Percentiles rank a stretch among this genome's conserved stretches.
Conservation (phyloP, 768 basidiomycete genomes). For the Lanmaoa rubissima region DNA sequence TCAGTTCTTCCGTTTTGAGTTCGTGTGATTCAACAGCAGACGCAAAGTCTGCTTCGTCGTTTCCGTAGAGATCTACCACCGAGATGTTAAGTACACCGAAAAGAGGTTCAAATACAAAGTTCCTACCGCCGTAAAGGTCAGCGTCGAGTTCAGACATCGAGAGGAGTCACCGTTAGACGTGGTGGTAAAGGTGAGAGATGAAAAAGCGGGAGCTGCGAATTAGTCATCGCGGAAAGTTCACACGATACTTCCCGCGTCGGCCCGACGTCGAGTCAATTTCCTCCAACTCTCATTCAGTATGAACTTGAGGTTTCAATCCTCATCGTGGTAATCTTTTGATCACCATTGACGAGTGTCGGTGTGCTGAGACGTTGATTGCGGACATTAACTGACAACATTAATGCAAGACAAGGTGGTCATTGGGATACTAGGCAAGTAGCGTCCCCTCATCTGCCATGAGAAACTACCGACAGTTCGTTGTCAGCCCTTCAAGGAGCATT, state of each 20-base stretch:
- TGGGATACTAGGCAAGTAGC: slow-evolving; percentile 51
- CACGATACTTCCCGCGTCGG: slow-evolving; percentile 24
- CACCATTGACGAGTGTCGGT: not conserved
- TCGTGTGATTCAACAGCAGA: slow-evolving; percentile 44
- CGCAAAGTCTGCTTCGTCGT: slow-evolving; percentile 57
- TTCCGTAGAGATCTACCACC: slow-evolving; percentile 62
- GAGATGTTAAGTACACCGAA: not conserved
- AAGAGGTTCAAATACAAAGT: not conserved
- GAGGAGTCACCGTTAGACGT: slow-evolving; percentile 13
- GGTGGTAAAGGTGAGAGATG: slow-evolving; percentile 37
- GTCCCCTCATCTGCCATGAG: not conserved
- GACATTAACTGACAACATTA: not conserved
- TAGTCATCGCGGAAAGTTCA: slow-evolving; percentile 29
- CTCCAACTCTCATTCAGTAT: not conserved
- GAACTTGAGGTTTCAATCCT: not conserved
- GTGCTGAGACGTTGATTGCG: not conserved
- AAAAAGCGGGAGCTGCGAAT: slow-evolving; percentile 22
- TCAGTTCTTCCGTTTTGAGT: slow-evolving; percentile 27
- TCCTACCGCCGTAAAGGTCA: slow-evolving; percentile 84
- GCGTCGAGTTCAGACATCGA: slow-evolving; percentile 81
- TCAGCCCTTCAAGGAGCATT: slow-evolving; percentile 93
- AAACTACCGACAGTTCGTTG: not conserved
- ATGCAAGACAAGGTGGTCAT: slow-evolving; percentile 31
- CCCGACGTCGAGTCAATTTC: slow-evolving; percentile 8
- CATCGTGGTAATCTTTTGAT: not conserved